These are phyloP conservation scores for Rhizopogon vulgaris DNA, from an alignment of 768 basidiomycete genomes.

Conservation along the genomic window DNA sequence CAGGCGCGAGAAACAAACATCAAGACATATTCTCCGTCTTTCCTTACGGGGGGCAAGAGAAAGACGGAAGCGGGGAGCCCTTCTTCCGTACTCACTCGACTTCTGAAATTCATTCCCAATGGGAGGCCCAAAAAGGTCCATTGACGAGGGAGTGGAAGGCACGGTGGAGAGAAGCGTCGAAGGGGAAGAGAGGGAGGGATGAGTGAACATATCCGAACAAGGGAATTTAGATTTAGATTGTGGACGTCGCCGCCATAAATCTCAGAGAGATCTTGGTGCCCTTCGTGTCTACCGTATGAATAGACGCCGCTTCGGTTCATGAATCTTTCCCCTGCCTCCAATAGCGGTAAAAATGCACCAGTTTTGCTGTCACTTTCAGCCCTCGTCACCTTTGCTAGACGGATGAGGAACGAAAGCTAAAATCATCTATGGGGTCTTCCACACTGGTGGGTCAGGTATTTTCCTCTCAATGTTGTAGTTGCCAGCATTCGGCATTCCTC, in stretches of 20 bases:
- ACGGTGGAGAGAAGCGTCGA: conserved; percentile 68
- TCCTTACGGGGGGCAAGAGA: conserved; percentile 36
- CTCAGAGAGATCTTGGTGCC: neutral
- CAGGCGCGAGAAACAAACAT: conserved; percentile 9
- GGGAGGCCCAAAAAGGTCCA: conserved; percentile 65
- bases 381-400: no score
- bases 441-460: no score
- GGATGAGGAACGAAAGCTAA: no score
- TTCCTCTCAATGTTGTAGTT: no score
- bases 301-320: neutral
- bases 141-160: conserved; percentile 77
- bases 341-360: neutral
- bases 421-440: no score
- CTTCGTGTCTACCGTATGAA: neutral
- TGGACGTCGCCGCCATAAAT: no score
- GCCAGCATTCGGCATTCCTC: no score
- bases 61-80: conserved; percentile 44
- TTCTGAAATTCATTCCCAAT: conserved; percentile 52
- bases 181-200: conserved; percentile 49
- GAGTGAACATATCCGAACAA: conserved; percentile 12
- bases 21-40: conserved; percentile 20
- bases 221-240: neutral
- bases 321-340: neutral
- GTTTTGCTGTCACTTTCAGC: no score
- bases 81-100: conserved; percentile 20